Evolutionary conservation across 192 early-diverging fungal genomes (phyloP).

Genomic region (Entophlyctis helioformis): DNA sequence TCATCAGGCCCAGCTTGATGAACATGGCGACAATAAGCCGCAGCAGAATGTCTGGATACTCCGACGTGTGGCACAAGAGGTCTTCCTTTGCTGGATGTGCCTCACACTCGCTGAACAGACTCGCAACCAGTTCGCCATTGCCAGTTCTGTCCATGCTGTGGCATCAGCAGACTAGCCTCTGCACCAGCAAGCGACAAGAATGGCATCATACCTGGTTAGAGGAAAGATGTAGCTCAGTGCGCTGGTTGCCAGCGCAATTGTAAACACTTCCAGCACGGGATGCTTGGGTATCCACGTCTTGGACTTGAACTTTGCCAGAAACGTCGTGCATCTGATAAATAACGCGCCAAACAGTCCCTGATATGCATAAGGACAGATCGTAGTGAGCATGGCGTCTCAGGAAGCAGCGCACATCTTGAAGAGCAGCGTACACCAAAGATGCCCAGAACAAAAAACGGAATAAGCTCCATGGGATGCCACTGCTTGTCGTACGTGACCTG

Average conservation of each 20-base stretch:
- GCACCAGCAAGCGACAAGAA: too few relatives aligned
- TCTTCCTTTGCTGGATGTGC: too few relatives aligned
- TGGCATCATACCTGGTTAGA: slow-evolving; percentile 49
- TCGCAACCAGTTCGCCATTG: slow-evolving; percentile 68
- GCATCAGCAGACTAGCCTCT: too few relatives aligned
- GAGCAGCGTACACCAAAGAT: slow-evolving; percentile 47
- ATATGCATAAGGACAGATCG: slow-evolving; percentile 1
- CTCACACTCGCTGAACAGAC: slow-evolving; percentile 82
- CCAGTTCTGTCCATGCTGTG: slow-evolving; percentile 49
- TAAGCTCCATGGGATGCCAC: slow-evolving; percentile 87
- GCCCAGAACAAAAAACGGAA: slow-evolving; percentile 75
- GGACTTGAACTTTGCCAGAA: slow-evolving; percentile 57
- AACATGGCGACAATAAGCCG: slow-evolving; percentile 16
- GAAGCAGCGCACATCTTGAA: too few relatives aligned
- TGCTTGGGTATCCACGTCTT: slow-evolving; percentile 48
- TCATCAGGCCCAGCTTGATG: slow-evolving; percentile 15
- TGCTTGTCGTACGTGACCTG: slow-evolving; percentile 80
- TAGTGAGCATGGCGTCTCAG: too few relatives aligned
- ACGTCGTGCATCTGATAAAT: slow-evolving; percentile 59
- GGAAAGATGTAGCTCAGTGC: slow-evolving; percentile 64
- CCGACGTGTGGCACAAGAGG: too few relatives aligned
- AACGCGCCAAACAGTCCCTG: slow-evolving; percentile 82
- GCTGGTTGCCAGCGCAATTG: slow-evolving; percentile 59
- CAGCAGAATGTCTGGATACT: slow-evolving; percentile 18
- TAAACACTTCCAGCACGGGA: slow-evolving; percentile 64